These are phyloP conservation scores for Amanita rubescens DNA, from an alignment of 768 basidiomycete genomes.

Conservation along the genomic window DNA sequence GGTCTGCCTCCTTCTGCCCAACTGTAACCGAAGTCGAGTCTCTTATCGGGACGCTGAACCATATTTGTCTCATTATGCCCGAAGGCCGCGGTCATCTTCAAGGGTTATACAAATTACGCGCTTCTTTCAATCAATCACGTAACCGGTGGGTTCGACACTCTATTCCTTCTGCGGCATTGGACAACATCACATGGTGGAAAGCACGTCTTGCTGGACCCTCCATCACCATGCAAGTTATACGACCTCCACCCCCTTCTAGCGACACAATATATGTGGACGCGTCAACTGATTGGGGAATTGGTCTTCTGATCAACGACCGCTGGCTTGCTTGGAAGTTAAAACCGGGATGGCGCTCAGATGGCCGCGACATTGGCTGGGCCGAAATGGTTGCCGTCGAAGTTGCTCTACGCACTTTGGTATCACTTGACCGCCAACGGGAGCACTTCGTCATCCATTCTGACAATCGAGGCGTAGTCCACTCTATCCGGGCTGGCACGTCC, in stretches of 20 bases:
- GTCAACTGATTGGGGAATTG: slow-evolving; percentile 30
- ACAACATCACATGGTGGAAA: slow-evolving; percentile 23
- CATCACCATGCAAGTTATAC: slow-evolving; percentile 7
- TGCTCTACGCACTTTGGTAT: slow-evolving; percentile 20
- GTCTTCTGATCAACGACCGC: slow-evolving; percentile 19
- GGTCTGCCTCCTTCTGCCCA: slow-evolving; percentile 9
- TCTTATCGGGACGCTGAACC: slow-evolving; percentile 27
- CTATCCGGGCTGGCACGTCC: slow-evolving; percentile 19
- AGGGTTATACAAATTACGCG: slow-evolving; percentile 19
- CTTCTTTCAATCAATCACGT: slow-evolving; percentile 14
- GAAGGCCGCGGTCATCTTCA: slow-evolving; percentile 23
- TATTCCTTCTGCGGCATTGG: slow-evolving; percentile 10
- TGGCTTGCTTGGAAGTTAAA: slow-evolving; percentile 31
- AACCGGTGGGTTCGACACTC: slow-evolving; percentile 11
- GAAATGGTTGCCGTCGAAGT: slow-evolving; percentile 35
- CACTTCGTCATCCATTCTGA: slow-evolving; percentile 28
- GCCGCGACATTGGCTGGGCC: slow-evolving; percentile 32
- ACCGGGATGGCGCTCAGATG: slow-evolving; percentile 18
- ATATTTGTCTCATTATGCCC: slow-evolving; percentile 24
- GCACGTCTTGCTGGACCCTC: slow-evolving; percentile 5
- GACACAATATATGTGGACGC: slow-evolving; percentile 26
- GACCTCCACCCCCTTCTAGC: slow-evolving; percentile 10
- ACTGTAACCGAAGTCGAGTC: slow-evolving; percentile 17
- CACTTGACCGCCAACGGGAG: slow-evolving; percentile 11
- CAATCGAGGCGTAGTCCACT: slow-evolving; percentile 26